These are phyloP conservation scores for Andrographis paniculata DNA, from an alignment of 305 asterid species.

Conservation along the genomic window DNA sequence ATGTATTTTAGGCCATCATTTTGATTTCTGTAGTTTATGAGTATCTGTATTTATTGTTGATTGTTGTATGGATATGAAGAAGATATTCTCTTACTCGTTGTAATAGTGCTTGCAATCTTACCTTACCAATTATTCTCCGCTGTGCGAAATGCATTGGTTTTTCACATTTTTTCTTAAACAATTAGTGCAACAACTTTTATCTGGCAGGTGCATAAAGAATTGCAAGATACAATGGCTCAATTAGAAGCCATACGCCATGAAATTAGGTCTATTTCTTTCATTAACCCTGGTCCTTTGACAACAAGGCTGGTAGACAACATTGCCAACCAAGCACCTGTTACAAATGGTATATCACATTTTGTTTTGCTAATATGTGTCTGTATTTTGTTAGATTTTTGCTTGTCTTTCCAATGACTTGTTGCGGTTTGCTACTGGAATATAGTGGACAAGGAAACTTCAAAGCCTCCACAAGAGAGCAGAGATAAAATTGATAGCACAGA, in stretches of 20 bases:
- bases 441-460: slow-evolving; percentile 32
- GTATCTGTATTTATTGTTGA: too few relatives aligned
- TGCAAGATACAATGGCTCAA: slow-evolving; percentile 84
- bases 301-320: slow-evolving; percentile 64
- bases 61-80: too few relatives aligned
- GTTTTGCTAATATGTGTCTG: slow-evolving; percentile 1
- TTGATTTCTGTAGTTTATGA: neutral
- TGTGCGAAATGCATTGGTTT: too few relatives aligned
- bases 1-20: neutral
- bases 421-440: slow-evolving; percentile 14
- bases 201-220: slow-evolving; percentile 69
- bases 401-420: slow-evolving; percentile 7
- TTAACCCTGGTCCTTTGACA: slow-evolving; percentile 65
- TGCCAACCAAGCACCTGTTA: slow-evolving; percentile 25
- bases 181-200: slow-evolving; percentile 10
- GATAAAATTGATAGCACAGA: slow-evolving; percentile 27
- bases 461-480: slow-evolving; percentile 27
- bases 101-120: too few relatives aligned
- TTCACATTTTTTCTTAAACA: too few relatives aligned
- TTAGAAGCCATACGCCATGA: slow-evolving; percentile 82
- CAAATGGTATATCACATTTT: slow-evolving; percentile 22
- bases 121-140: too few relatives aligned
- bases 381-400: slow-evolving; percentile 3
- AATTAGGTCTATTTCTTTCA: slow-evolving; percentile 54
- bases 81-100: too few relatives aligned